Percentiles rank a stretch among this genome's conserved stretches.
Conservation (phyloP, 176 grass and related monocot species). For the Aegilops longissima region DNA sequence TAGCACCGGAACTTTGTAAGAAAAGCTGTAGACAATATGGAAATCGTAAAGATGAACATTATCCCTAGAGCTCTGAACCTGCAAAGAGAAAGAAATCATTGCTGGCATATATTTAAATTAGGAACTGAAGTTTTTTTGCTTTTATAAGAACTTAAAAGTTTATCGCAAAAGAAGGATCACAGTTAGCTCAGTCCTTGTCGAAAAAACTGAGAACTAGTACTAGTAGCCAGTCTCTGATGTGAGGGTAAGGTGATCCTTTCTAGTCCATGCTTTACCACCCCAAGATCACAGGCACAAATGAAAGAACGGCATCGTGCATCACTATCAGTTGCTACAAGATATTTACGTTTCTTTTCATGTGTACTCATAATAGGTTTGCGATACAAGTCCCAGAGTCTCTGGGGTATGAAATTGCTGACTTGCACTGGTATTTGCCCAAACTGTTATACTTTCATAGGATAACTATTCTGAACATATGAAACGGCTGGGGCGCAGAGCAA, state of each 20-base stretch:
- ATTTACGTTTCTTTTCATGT: not conserved
- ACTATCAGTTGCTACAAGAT: not conserved
- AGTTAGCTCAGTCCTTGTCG: not conserved
- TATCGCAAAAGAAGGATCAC: not conserved
- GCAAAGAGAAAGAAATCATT: constrained; percentile 24
- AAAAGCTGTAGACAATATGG: constrained; percentile 82
- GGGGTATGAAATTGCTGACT: not conserved
- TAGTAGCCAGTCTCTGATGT: not conserved
- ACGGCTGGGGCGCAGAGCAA: not conserved
- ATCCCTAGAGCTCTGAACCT: constrained; percentile 51
- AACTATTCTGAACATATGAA: not conserved
- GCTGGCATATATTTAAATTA: not conserved
- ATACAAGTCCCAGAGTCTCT: not conserved
- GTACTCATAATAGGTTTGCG: not conserved
- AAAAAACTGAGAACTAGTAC: not conserved
- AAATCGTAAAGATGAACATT: constrained; percentile 73
- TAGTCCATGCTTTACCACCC: not conserved
- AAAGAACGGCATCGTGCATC: not conserved
- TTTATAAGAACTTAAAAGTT: not conserved
- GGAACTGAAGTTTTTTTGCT: not conserved
- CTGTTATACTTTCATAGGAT: not conserved
- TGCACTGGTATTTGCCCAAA: not conserved
- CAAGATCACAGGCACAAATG: not conserved
- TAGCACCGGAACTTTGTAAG: constrained; percentile 80
- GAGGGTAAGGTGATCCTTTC: not conserved